Evolutionary conservation across 2,329 filamentous ascomycete species (phyloP).

Genomic region (Aspergillus quadrilineatus): DNA sequence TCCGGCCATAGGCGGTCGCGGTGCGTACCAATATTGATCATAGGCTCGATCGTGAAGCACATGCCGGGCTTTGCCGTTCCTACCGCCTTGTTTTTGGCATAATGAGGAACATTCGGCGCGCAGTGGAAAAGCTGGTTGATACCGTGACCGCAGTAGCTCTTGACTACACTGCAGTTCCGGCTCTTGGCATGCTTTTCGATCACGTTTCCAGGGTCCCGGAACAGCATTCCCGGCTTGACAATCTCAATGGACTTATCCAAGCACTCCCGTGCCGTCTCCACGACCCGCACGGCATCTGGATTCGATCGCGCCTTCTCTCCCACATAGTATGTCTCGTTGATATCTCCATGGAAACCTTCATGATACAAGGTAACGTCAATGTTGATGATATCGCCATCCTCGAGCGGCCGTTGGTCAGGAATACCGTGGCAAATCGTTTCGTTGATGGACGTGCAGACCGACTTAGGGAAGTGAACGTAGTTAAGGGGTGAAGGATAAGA

Average conservation of each 20-base stretch:
- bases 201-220: conserved; percentile 88
- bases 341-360: conserved; percentile 88
- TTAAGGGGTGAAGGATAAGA: conserved; percentile 93
- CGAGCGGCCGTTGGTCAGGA: conserved; percentile 79
- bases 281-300: conserved; percentile 82
- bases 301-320: conserved; percentile 82
- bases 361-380: conserved; percentile 95
- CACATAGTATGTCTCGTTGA: conserved; percentile 99
- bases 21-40: conserved; percentile 91
- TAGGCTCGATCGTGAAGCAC: conserved; percentile 99
- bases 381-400: conserved; percentile 95
- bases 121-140: conserved; percentile 93
- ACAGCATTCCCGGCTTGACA: conserved; percentile 88
- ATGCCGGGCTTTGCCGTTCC: conserved; percentile 92
- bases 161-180: conserved; percentile 82
- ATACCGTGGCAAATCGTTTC: conserved; percentile 99
- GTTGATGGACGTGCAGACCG: conserved; percentile 92
- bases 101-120: conserved; percentile 92
- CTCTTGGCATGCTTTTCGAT: conserved; percentile 95
- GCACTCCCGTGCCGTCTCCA: conserved; percentile 85
- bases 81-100: conserved; percentile 97
- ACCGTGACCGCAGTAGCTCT: conserved; percentile 94
- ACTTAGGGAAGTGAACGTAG: conserved; percentile 96
- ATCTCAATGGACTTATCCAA: conserved; percentile 86
- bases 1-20: conserved; percentile 96